These are phyloP conservation scores for Teunomyces atbi DNA, from an alignment of 805 yeast genomes.

Conservation along the genomic window DNA sequence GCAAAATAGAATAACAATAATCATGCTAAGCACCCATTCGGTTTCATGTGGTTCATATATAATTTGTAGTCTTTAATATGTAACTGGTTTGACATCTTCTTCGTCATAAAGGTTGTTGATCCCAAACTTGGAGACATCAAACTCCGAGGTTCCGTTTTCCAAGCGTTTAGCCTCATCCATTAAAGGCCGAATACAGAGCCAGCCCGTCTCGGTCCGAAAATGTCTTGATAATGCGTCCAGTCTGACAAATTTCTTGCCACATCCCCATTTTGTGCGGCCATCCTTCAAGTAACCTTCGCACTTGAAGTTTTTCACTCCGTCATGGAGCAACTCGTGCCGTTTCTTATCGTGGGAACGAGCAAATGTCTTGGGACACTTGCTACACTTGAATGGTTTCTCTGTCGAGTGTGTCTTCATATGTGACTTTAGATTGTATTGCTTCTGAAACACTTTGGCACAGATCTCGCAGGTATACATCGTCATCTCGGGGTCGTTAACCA, in stretches of 20 bases:
- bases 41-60: neutral
- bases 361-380: slow-evolving; percentile 63
- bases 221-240: slow-evolving; percentile 78
- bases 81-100: neutral
- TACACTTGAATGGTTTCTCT: slow-evolving; percentile 69
- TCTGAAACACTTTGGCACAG: slow-evolving; percentile 46
- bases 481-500: slow-evolving; percentile 1
- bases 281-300: slow-evolving; percentile 63
- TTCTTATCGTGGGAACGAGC: slow-evolving; percentile 77
- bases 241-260: slow-evolving; percentile 70
- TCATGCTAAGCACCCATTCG: neutral
- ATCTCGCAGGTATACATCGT: slow-evolving; percentile 36
- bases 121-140: neutral
- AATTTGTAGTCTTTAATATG: neutral
- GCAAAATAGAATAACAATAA: neutral
- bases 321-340: slow-evolving; percentile 73
- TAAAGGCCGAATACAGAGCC: slow-evolving; percentile 63
- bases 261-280: slow-evolving; percentile 67
- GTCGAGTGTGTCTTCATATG: slow-evolving; percentile 57
- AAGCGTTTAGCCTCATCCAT: slow-evolving; percentile 53
- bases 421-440: slow-evolving; percentile 49
- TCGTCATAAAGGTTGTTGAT: neutral
- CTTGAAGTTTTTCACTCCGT: slow-evolving; percentile 66
- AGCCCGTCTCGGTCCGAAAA: slow-evolving; percentile 73
- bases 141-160: neutral